Percentiles rank a stretch among this genome's conserved stretches.
Conservation (phyloP, 306 rosid genomes). For the Pyrus communis region DNA sequence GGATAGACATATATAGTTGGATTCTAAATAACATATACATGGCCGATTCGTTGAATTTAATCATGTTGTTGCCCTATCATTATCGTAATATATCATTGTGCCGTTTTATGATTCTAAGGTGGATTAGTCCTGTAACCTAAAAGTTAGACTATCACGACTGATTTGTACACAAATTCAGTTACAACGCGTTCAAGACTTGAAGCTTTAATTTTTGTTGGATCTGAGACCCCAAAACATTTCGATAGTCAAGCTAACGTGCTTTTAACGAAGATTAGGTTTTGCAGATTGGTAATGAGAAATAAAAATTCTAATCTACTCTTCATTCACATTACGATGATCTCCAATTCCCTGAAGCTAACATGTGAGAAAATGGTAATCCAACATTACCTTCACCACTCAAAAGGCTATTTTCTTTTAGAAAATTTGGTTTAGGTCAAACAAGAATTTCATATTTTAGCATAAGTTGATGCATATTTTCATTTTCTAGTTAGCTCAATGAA, state of each 20-base stretch:
- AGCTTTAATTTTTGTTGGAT: too few relatives aligned
- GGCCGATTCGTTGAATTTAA: constrained; percentile 17
- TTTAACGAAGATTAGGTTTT: background rate
- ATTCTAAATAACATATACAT: background rate
- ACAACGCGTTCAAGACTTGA: too few relatives aligned
- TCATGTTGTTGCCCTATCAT: background rate
- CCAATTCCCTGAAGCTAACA: background rate
- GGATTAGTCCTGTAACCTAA: too few relatives aligned
- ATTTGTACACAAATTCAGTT: too few relatives aligned
- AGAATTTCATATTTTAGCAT: background rate
- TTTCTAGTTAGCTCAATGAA: background rate
- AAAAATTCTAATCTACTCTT: background rate
- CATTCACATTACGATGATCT: background rate
- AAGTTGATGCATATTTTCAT: background rate
- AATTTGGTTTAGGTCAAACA: background rate
- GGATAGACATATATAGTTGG: background rate
- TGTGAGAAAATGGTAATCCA: background rate
- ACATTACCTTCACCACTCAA: background rate
- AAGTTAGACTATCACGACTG: background rate
- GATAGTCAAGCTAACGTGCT: too few relatives aligned
- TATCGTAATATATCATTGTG: background rate
- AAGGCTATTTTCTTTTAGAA: background rate
- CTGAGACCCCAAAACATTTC: too few relatives aligned
- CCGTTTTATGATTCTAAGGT: too few relatives aligned
- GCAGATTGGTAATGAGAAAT: background rate